Base-by-base conservation (phyloP, 352 stramenopile genomes). In the Peronospora belbahrii region DNA sequence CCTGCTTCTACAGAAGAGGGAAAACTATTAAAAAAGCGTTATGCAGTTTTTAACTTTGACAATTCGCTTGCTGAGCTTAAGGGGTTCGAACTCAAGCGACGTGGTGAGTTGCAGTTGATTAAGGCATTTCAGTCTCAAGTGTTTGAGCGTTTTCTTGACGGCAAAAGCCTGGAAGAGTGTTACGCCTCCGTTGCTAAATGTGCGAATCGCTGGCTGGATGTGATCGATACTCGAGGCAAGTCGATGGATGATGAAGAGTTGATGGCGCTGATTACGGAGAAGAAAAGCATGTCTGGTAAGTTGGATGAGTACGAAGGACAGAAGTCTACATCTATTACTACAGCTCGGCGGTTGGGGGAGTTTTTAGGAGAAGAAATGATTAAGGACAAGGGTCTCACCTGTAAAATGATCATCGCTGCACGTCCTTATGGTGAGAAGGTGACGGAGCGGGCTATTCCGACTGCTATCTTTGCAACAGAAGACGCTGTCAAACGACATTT, bases 91-190 rank as follows among this genome's bases (percentile, higher is more conserved):
- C 73, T 99, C 14, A 99, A 99, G 67, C 91, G 96, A 36, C 86
- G 97, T 48, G 97, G 97, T 42, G 97, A 99, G 56, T 66, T 99
- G 7, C 94, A 99, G 62, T 66, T 99, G 15, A 98, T 99, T 68
- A 99, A 99, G 61, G 95, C 92, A 3, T 99, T 99, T 67, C 96
- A 99, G 65, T 87, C 67, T 2, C 91, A 99, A 73, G 91, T 99
- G 7, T 99, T 99, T 70, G 86, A 94, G 30, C 89, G 90, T 28
- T 99, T 99, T 52, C 65, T 99, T 9, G 80, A 97, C 43, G 97
- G 96, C 24, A 63, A 74, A 9, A 95, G 70, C 0, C 65, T 99
- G 23, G 64, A 92, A 42, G 82, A 97, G 46, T 99, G 97, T 54
- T 99, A 99, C 58, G 85, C 71, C 5, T 94, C 86, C 30, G 96